Percentiles rank a stretch among this genome's conserved stretches.
Conservation (phyloP, 805 yeast genomes). For the Tetrapisispora arboricola region DNA sequence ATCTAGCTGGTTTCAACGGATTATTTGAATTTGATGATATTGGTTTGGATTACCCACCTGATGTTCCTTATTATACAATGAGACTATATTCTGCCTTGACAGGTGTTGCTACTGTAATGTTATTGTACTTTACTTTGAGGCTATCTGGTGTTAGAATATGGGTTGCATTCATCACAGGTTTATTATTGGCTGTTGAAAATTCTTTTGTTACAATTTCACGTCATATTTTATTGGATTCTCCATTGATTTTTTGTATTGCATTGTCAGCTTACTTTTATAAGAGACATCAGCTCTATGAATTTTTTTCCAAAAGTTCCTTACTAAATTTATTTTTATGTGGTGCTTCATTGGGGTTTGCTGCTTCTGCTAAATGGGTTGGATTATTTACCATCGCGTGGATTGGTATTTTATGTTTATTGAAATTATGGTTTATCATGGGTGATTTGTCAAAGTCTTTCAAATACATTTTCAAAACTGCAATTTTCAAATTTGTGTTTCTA, state of each 20-base stretch:
- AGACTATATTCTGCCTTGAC: slow-evolving; percentile 57
- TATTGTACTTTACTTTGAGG: slow-evolving; percentile 59
- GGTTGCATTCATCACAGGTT: slow-evolving; percentile 48
- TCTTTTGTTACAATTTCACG: slow-evolving; percentile 61
- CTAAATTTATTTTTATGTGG: slow-evolving; percentile 55
- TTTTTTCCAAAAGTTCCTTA: slow-evolving; percentile 50
- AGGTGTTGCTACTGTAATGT: slow-evolving; percentile 58
- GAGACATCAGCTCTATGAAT: slow-evolving; percentile 52
- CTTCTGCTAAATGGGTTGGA: slow-evolving; percentile 79
- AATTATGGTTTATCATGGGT: slow-evolving; percentile 64
- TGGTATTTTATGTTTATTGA: slow-evolving; percentile 50
- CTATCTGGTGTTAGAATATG: slow-evolving; percentile 60
- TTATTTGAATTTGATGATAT: slow-evolving; percentile 56
- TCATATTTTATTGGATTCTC: slow-evolving; percentile 66
- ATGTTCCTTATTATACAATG: slow-evolving; percentile 57
- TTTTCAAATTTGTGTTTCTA: slow-evolving; percentile 42
- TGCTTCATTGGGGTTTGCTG: slow-evolving; percentile 60
- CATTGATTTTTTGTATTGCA: slow-evolving; percentile 68
- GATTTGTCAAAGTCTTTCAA: slow-evolving; percentile 46
- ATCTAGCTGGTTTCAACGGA: slow-evolving; percentile 62
- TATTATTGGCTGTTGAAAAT: slow-evolving; percentile 54
- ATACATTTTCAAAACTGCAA: slow-evolving; percentile 37
- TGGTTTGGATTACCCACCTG: slow-evolving; percentile 50
- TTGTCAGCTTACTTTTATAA: slow-evolving; percentile 55
- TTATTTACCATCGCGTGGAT: slow-evolving; percentile 72